Evolutionary conservation across 2,329 filamentous ascomycete species (phyloP).

Genomic region (Paecilomyces niveus): DNA sequence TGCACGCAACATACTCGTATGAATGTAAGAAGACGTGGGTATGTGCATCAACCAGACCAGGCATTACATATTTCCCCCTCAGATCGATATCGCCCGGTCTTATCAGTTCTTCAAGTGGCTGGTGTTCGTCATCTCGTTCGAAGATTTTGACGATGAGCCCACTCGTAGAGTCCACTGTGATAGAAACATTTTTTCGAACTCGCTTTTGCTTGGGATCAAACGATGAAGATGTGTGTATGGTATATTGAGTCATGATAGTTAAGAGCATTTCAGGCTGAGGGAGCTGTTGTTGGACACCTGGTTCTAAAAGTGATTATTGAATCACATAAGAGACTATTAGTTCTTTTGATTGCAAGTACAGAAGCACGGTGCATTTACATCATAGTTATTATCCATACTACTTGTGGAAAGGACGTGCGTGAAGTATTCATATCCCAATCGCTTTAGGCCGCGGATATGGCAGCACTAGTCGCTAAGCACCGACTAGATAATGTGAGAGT

Average conservation of each 20-base stretch:
- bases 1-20: conserved; percentile 1
- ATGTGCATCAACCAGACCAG: conserved; percentile 23
- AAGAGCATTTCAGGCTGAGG: background rate
- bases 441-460: background rate
- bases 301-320: background rate
- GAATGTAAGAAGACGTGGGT: conserved; percentile 8
- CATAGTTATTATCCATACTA: too few species aligned
- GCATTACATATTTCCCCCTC: conserved; percentile 45
- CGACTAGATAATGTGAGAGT: background rate
- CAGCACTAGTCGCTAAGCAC: background rate
- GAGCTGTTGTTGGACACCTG: background rate
- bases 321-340: background rate
- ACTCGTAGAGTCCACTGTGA: conserved; percentile 32
- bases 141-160: conserved; percentile 31
- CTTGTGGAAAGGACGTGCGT: too few species aligned
- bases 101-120: conserved; percentile 2
- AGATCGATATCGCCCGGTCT: conserved; percentile 44
- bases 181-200: conserved; percentile 36
- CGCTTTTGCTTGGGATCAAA: conserved; percentile 42
- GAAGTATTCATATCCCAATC: background rate
- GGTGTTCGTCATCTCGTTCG: background rate
- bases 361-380: too few species aligned
- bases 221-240: conserved; percentile 41
- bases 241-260: background rate
- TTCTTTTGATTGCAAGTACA: too few species aligned